Conservation (phyloP, 768 basidiomycete species). For the Mycena chlorophos region DNA sequence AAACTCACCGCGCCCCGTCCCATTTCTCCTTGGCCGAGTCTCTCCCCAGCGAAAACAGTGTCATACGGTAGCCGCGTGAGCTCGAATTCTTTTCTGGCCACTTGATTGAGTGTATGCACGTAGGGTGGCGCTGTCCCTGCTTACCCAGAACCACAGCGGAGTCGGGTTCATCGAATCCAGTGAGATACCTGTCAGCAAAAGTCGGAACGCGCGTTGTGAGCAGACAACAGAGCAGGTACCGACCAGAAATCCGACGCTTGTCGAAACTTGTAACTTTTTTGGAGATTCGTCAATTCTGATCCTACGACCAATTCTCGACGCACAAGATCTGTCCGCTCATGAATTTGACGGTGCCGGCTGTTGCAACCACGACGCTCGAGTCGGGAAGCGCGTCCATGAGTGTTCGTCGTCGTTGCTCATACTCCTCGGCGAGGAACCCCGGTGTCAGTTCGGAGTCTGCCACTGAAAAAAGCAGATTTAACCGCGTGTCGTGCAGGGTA, state of each 20-base stretch:
- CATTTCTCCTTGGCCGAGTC: constrained; percentile 81
- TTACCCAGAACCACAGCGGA: constrained; percentile 82
- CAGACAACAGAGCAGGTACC: no score
- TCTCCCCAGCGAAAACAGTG: constrained; percentile 76
- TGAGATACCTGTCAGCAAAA: no score
- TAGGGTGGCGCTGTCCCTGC: no score
- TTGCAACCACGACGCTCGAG: constrained; percentile 70
- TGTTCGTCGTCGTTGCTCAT: constrained; percentile 63
- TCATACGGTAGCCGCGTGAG: constrained; percentile 81
- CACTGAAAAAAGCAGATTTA: constrained; percentile 37
- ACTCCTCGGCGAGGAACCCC: constrained; percentile 77
- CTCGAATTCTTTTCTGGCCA: constrained; percentile 65
- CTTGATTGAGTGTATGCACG: constrained; percentile 2
- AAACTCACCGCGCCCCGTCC: constrained; percentile 77
- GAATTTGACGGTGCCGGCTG: constrained; percentile 80
- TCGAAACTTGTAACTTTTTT: constrained; percentile 85
- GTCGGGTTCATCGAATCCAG: constrained; percentile 93
- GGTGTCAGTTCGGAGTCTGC: constrained; percentile 71
- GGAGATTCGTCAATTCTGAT: neutral
- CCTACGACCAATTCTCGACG: constrained; percentile 25
- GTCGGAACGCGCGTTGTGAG: no score
- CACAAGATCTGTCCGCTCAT: constrained; percentile 87
- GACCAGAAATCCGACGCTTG: constrained; percentile 92
- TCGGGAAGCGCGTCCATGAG: constrained; percentile 78
- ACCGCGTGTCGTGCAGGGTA: neutral